These are phyloP conservation scores for Serendipita sp. DNA, from an alignment of 768 basidiomycete species.

Conservation along the genomic window DNA sequence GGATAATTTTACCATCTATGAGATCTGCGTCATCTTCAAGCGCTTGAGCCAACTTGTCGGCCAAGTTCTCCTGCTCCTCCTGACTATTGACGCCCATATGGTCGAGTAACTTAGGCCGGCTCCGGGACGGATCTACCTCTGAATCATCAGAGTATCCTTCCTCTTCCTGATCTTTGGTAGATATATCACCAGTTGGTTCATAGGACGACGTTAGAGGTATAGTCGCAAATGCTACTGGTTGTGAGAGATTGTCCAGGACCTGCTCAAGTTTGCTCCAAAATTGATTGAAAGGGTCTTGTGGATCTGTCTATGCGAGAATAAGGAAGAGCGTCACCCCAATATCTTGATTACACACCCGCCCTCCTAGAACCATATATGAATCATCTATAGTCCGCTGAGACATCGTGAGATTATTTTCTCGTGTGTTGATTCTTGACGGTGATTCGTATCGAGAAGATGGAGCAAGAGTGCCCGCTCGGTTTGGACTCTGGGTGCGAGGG, in stretches of 20 bases:
- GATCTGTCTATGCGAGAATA: conserved; percentile 39
- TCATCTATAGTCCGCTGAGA: conserved; percentile 58
- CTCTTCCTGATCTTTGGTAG: not conserved
- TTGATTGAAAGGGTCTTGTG: conserved; percentile 73
- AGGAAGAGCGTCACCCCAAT: not conserved
- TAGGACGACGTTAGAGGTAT: conserved; percentile 35
- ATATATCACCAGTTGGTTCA: not conserved
- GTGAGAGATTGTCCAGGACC: conserved; percentile 72
- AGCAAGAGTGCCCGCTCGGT: conserved; percentile 4
- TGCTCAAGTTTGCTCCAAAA: conserved; percentile 83
- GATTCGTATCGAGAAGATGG: conserved; percentile 10
- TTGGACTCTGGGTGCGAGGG: conserved; percentile 10
- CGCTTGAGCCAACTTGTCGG: conserved; percentile 24
- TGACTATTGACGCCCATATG: not conserved
- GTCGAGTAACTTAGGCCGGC: not conserved
- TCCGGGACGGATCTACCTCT: not conserved
- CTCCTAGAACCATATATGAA: conserved; percentile 77
- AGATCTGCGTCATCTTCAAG: conserved; percentile 48
- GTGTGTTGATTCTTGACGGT: conserved; percentile 8
- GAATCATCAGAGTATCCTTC: not conserved
- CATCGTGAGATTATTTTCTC: conserved; percentile 23
- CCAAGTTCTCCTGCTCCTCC: not conserved
- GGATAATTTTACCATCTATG: conserved; percentile 9
- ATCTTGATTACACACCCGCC: conserved; percentile 35
- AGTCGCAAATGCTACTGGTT: conserved; percentile 67